Evolutionary conservation across 2,329 filamentous ascomycete genomes (phyloP), one percentile per base, ranked within the genome.

Genomic region (Curvularia hawaiiensis): DNA sequence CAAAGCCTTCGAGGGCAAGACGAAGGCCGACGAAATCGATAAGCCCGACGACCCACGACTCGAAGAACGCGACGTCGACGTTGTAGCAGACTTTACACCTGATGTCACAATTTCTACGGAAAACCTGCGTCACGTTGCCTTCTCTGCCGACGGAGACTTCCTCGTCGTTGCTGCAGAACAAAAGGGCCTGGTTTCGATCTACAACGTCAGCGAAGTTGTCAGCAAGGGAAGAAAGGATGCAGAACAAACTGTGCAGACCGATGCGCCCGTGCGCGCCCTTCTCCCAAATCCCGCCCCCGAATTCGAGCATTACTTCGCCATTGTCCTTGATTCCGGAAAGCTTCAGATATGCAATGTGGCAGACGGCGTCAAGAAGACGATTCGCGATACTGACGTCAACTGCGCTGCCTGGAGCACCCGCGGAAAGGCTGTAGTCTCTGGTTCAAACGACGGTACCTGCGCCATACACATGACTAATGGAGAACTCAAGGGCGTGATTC

Each of bases 381-480:
- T 88, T 0, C 80, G 96, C 62, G 91, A 88, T 69, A 81, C 84
- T 28, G 88, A 90, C 47, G 93, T 96, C 28, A 92, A 88, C 72
- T 95, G 90, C 69, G 84, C 91, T 6, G 89, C 90, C 54, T 99
- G 96, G 95, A 99, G 95, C 75, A 89, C 87, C 59, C 91, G 89
- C 73, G 95, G 95, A 46, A 99, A 97, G 75, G 94, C 98, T 73
- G 81, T 99, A 43, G 88, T 96, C 44, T 93, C 91, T 64, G 95
- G 96, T 16, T 81, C 95, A 66, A 87, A 83, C 7, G 87, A 97
- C 76, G 95, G 95, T 56, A 88, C 87, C 12, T 88, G 90, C 51
- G 84, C 85, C 54, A 93, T 97, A 75, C 89, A 98, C 85, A 92
- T 90, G 8, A 91, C 90, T 0, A 86, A 91, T 66, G 94, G 94